Evolutionary conservation across 768 basidiomycete species (phyloP), one percentile per base, ranked within the genome.

Genomic region (Punctularia strigosozonata): DNA sequence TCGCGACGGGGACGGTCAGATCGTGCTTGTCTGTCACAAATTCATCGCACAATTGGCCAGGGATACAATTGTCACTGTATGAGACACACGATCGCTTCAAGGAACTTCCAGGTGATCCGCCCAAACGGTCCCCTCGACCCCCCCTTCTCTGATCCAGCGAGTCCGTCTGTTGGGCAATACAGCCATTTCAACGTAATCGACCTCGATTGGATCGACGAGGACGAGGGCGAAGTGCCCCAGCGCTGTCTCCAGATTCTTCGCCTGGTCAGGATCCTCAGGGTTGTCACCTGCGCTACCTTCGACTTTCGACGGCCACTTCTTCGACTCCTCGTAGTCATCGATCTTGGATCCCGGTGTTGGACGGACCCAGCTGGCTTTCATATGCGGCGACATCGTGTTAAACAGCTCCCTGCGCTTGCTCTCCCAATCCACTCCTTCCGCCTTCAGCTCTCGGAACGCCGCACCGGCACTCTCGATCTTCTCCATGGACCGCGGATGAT

Each of bases 311-410:
- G 80, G 83, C 80, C 84, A 84, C 45, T 58, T 61, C 45, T 71
- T 68, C 42, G 71, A 68, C 34, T 75, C 76, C 1, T 76, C 76
- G 30, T 69, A 65, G 4, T 67, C 71, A 19, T 68, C 68, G 30
- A 86, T 50, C 10, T 50, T 58, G 4, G 62, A 65, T 0, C 86
- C 89, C 0, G 85, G 82, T 0, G 63, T 51, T 3, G 84, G 83
- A 3, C 77, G 64, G 44, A 71, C 75, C 77, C 83, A 91, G 30
- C 63, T 64, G 18, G 86, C 86, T 45, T 71, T 75, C 74, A 87
- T 73, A 34, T 64, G 57, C 2, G 62, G 66, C 31, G 68, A 69
- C 66, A 89, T 67, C 34, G 43, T 55, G 42, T 70, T 65, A 53
- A 84, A 91, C 23, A 69, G 53, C 34, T 68, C 66, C n/a, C 59